These are phyloP conservation scores for Salinomyces thailandicus DNA, from an alignment of 2,329 filamentous ascomycete species.

Conservation along the genomic window DNA sequence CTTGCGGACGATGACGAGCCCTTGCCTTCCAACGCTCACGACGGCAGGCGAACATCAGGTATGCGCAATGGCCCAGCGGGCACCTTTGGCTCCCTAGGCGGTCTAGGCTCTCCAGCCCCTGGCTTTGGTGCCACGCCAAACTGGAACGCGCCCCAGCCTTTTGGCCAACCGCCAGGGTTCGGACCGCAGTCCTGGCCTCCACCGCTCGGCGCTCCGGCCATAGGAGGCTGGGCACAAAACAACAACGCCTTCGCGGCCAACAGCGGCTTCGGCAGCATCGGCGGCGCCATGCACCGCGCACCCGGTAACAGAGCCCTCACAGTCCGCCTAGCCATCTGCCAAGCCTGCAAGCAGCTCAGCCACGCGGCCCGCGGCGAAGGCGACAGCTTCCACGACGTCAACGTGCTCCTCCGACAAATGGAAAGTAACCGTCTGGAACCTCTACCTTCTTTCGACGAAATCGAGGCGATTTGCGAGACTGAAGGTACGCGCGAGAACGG, in stretches of 20 bases:
- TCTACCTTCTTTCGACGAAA: conserved; percentile 51
- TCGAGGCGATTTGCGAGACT: conserved; percentile 79
- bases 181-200: conserved; percentile 31
- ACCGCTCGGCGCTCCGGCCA: conserved; percentile 25
- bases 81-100: conserved; percentile 13
- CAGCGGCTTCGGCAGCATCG: conserved; percentile 41
- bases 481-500: conserved; percentile 80
- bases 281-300: conserved; percentile 38
- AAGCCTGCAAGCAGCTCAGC: conserved; percentile 60
- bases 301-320: conserved; percentile 46
- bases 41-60: conserved; percentile 28
- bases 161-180: conserved; percentile 27
- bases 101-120: conserved; percentile 7
- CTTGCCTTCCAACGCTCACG: conserved; percentile 37
- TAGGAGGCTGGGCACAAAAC: conserved; percentile 23
- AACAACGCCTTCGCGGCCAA: conserved; percentile 33
- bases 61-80: conserved; percentile 21
- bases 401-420: conserved; percentile 53
- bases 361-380: conserved; percentile 32
- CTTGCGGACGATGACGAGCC: conserved; percentile 60
- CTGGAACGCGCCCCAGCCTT: conserved; percentile 36
- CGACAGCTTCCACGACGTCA: conserved; percentile 61
- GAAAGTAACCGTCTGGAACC: conserved; percentile 52
- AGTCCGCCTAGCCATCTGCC: conserved; percentile 64
- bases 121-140: conserved; percentile 20